phyloP scores from a whole-genome alignment of 805 yeast genomes.

The Saccharomycopsis amapae region DNA sequence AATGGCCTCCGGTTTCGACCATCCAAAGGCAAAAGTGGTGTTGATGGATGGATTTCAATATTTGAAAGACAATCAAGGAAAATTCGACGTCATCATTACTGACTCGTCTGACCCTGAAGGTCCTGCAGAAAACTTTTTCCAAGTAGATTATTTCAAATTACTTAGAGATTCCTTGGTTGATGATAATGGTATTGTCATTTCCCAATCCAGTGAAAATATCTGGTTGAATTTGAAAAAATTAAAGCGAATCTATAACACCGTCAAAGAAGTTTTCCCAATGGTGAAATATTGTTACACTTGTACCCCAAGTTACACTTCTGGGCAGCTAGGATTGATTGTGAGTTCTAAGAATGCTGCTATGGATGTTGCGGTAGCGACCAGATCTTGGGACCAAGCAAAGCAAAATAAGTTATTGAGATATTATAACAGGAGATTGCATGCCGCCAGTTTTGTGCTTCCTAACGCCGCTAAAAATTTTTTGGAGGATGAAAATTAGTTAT shows the following conservation, averaged over 20 bases:
- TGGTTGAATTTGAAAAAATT: conserved; percentile 63
- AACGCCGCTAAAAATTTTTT: conserved; percentile 54
- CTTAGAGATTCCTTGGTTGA: conserved; percentile 54
- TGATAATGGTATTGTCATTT: conserved; percentile 65
- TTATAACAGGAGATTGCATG: conserved; percentile 60
- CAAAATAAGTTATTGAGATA: conserved; percentile 52
- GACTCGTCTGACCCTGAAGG: conserved; percentile 96
- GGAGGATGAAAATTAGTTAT: not conserved
- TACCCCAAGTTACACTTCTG: conserved; percentile 84
- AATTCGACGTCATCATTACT: conserved; percentile 76
- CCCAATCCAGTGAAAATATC: conserved; percentile 71
- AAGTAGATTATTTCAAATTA: conserved; percentile 65
- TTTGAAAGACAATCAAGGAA: conserved; percentile 38
- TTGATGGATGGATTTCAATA: conserved; percentile 82
- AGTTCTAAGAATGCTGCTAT: conserved; percentile 50
- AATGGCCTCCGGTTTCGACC: conserved; percentile 61
- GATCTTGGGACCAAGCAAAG: conserved; percentile 36
- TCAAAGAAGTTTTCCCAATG: conserved; percentile 48
- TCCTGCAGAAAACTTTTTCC: conserved; percentile 87
- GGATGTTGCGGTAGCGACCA: conserved; percentile 44
- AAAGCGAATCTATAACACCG: conserved; percentile 39
- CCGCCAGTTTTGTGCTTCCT: conserved; percentile 70
- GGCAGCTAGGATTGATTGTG: conserved; percentile 74
- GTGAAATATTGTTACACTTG: conserved; percentile 69
- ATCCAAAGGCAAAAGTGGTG: conserved; percentile 59